Conservation (phyloP, 768 basidiomycete species). For the Xanthoconium stramineum region DNA sequence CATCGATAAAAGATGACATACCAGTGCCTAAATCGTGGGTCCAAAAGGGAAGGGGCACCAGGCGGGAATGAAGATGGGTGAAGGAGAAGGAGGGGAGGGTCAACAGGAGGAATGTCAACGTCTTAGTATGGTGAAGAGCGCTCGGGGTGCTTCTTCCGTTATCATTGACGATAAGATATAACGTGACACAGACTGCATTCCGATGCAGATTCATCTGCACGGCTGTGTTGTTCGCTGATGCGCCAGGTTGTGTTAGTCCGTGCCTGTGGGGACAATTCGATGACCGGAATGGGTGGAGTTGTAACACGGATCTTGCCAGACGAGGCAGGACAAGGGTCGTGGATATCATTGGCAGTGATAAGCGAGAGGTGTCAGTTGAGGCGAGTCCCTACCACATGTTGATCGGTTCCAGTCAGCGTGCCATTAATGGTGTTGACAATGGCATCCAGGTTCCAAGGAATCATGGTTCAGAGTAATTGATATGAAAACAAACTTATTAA, state of each 20-base stretch:
- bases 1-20: conserved; percentile 14
- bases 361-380: background rate
- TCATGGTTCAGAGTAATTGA: background rate
- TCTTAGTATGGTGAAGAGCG: background rate
- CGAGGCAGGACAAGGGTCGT: no score
- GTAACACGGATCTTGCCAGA: no score
- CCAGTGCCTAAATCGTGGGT: background rate
- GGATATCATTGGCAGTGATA: background rate
- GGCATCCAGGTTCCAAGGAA: background rate
- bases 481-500: background rate
- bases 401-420: background rate
- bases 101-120: background rate
- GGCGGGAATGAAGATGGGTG: background rate
- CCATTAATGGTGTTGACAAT: background rate
- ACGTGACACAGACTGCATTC: background rate
- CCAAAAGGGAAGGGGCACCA: background rate
- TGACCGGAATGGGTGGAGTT: no score
- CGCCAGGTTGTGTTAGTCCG: no score
- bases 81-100: background rate
- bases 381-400: background rate
- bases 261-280: no score
- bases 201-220: background rate
- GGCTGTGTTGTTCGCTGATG: no score
- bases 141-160: background rate
- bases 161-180: background rate